Conservation (phyloP, 768 basidiomycete species). For the Serendipita vermifera region DNA sequence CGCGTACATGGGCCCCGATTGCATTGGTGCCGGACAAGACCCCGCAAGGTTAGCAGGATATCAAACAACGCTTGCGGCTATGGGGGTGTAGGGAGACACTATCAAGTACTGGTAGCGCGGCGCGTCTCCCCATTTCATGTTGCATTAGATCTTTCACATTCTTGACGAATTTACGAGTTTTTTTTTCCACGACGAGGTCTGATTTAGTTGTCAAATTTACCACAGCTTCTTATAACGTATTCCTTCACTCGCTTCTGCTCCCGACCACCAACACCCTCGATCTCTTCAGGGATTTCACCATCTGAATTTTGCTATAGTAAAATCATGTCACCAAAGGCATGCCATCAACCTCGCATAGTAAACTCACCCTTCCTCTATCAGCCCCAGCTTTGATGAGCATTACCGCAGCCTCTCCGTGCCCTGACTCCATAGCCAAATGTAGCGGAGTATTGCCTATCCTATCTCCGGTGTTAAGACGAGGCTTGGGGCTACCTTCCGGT, state of each 20-base stretch:
- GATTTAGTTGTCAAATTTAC: slow-evolving; percentile 25
- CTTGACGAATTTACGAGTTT: not conserved
- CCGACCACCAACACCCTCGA: slow-evolving; percentile 78
- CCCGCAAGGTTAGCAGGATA: not conserved
- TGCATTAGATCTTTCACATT: too few relatives aligned
- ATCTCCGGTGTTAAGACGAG: slow-evolving; percentile 76
- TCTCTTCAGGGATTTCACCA: slow-evolving; percentile 71
- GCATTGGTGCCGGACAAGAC: not conserved
- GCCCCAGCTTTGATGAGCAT: slow-evolving; percentile 90
- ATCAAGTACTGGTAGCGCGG: too few relatives aligned
- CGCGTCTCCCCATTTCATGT: not conserved
- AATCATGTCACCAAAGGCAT: not conserved
- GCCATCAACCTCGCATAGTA: not conserved
- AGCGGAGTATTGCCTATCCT: slow-evolving; percentile 85
- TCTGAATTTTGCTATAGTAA: slow-evolving; percentile 62
- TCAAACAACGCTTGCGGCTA: not conserved
- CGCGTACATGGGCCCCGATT: slow-evolving; percentile 3
- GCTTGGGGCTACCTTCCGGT: slow-evolving; percentile 59
- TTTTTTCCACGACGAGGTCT: too few relatives aligned
- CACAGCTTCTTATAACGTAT: slow-evolving; percentile 66
- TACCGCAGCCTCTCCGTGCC: slow-evolving; percentile 82
- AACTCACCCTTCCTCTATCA: slow-evolving; percentile 71
- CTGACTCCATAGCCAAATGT: slow-evolving; percentile 95
- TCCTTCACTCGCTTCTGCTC: slow-evolving; percentile 72
- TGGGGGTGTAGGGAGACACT: not conserved